Evolutionary conservation across 768 basidiomycete species (phyloP), one percentile per base, ranked within the genome.

Genomic region (Podaxis sp.): DNA sequence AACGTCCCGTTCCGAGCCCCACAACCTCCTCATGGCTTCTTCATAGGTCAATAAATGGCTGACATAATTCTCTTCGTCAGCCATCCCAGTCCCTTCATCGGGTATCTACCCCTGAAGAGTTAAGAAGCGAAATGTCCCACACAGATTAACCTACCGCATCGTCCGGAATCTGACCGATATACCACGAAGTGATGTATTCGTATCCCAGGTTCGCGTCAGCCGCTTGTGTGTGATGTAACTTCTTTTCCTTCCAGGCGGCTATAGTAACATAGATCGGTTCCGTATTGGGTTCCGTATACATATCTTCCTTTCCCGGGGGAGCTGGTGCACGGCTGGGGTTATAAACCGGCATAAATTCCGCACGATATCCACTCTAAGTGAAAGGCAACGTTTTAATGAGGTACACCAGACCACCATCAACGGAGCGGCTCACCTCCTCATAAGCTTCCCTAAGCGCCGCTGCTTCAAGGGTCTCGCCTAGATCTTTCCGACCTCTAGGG

Each of bases 401-500:
- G 21, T 42, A 13, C 47, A 32, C 13, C 1, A 25, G 5, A 13
- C 10, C 4, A 27, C 11, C 7, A 10, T n/a, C 18, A 23, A 25
- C 18, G 3, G 10, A 23, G 3, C 14, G n/a, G 63, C 73, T 40
- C 61, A 85, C 86, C 81, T 88, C 87, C 67, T 89, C 87, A 66
- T 85, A 82, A 3, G 83, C 87, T 71, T 89, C 87, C 48, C 88
- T 73, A 42, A 88, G 69, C 0, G 83, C 87, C 0, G 87, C 68
- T 50, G 78, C 69, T 66, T 88, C 86, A 27, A 88, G 68, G 2
- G 78, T 79, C 73, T 90, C 87, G 4, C 85, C 86, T 0, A 82
- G 64, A 68, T 90, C 87, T 69, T 89, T 90, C 50, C 88, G 71
- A 6, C 88, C 87, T 54, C 78, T 78, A 0, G 87, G 87, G 3